Evolutionary conservation across 495 filamentous ascomycete genomes (phyloP).

Genomic region (Astrothelium subdiscretum): DNA sequence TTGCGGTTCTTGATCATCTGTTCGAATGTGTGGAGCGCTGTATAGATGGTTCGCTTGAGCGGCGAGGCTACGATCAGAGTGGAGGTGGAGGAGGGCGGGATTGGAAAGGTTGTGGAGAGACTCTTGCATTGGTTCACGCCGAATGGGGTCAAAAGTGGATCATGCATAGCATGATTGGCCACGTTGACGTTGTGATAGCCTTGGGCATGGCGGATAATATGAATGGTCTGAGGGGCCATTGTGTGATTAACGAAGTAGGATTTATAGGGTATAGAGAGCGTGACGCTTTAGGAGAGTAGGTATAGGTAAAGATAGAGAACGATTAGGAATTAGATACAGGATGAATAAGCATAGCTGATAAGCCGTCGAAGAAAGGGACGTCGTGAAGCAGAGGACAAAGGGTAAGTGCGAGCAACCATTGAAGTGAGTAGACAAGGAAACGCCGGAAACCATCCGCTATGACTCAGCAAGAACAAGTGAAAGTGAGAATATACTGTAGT

Average conservation of each 20-base stretch:
- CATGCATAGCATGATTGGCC: conserved; percentile 61
- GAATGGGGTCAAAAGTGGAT: conserved; percentile 66
- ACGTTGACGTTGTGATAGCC: conserved; percentile 70
- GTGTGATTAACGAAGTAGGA: neutral
- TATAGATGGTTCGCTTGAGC: conserved; percentile 73
- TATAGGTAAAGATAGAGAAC: no score
- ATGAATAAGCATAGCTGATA: neutral
- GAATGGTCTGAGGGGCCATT: conserved; percentile 15
- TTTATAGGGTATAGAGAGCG: neutral
- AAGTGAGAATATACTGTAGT: no score
- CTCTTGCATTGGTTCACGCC: conserved; percentile 64
- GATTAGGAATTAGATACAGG: neutral
- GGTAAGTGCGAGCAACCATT: neutral
- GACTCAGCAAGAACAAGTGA: no score
- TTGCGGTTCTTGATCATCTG: conserved; percentile 43
- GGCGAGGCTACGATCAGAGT: conserved; percentile 72
- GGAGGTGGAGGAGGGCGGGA: conserved; percentile 50
- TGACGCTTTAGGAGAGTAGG: neutral
- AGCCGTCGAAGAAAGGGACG: neutral
- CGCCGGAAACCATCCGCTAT: neutral
- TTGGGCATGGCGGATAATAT: conserved; percentile 38
- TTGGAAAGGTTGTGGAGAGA: conserved; percentile 52
- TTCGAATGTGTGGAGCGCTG: conserved; percentile 59
- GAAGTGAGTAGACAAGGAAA: neutral
- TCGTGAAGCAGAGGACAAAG: neutral